Base-by-base conservation (phyloP, 129 eudicot species). In the Flaveria brownii region DNA sequence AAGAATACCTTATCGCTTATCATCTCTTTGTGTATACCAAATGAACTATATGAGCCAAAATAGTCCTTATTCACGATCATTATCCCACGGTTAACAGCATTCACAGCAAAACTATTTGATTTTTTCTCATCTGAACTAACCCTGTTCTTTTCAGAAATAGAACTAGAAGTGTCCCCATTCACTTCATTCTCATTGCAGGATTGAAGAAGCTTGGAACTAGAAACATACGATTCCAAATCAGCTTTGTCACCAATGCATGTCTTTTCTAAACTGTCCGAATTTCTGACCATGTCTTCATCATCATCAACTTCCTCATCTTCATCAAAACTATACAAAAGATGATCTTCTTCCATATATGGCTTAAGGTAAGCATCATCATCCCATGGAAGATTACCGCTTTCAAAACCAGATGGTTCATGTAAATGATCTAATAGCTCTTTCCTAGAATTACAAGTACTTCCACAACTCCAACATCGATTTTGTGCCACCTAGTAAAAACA, bases 1-100 rank as follows among this genome's bases (percentile, higher is more conserved):
- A 52, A 28, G 4, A 16, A 36, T 82, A 93, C 98, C 97, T 93
- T 93, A 69, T 95, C 99, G 62, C 96, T 89, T 55, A 95, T 81
- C 99, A 91, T 95, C 72, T 95, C 99, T 76, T 89, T 84, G 63
- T 95, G 97, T 80, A 95, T 95, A 67, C 88, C 96, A 78, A 85
- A 93, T 26, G 98, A 93, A 70, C 97, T 68, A 73, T 93, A 93
- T 0, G 96, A 84, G 2, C 88, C 88, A 86, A 91, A 93, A 83
- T 93, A 93, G 79, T 71, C 87, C 72, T 86, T 92, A 62, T 95
- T 95, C 80, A 84, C 87, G 1, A 81, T 80, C 71, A 80, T 71
- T 51, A 86, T 86, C 63, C 85, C 79, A 52, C 82, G 74, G 5
- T 82, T 84, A 12, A 59, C 71, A 25, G 63, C 82, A 56, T 81